These are phyloP conservation scores for Saussurea involucrata DNA, from an alignment of 129 eudicot genomes.

Conservation along the genomic window DNA sequence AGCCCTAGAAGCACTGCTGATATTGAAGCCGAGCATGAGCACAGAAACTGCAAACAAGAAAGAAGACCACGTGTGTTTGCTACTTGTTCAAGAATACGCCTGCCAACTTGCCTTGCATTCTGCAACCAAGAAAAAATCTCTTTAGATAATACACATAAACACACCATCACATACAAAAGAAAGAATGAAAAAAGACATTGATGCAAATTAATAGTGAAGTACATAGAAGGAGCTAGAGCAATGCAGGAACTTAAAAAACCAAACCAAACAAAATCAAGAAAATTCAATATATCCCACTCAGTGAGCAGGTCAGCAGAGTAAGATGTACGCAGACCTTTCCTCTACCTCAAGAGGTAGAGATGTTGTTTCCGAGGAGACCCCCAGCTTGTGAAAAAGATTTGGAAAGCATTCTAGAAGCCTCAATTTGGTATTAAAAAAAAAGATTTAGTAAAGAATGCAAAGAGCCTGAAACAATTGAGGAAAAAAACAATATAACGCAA, in stretches of 20 bases:
- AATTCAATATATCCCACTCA: neutral
- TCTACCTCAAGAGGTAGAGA: neutral
- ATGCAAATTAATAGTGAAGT: neutral
- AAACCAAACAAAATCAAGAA: neutral
- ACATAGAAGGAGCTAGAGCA: neutral
- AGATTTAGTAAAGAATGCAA: neutral
- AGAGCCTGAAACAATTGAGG: neutral
- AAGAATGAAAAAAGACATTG: neutral
- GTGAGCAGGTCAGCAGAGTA: neutral
- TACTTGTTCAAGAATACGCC: constrained; percentile 79
- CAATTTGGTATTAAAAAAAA: too few species aligned
- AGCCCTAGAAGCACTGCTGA: constrained; percentile 56
- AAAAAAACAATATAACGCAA: neutral
- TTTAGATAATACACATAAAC: neutral
- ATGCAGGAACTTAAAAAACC: neutral
- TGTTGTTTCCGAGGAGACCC: neutral
- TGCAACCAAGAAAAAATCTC: constrained; percentile 40
- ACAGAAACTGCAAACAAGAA: constrained; percentile 81
- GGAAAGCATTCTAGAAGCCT: neutral
- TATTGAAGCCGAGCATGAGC: constrained; percentile 58
- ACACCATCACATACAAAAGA: constrained; percentile 6
- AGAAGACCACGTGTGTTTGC: constrained; percentile 72
- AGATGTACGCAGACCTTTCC: neutral
- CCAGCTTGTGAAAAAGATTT: neutral
- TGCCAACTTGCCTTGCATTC: constrained; percentile 81